These are phyloP conservation scores for Cyclostephanos invisitatus DNA, from an alignment of 108 stramenopile species.

Conservation along the genomic window DNA sequence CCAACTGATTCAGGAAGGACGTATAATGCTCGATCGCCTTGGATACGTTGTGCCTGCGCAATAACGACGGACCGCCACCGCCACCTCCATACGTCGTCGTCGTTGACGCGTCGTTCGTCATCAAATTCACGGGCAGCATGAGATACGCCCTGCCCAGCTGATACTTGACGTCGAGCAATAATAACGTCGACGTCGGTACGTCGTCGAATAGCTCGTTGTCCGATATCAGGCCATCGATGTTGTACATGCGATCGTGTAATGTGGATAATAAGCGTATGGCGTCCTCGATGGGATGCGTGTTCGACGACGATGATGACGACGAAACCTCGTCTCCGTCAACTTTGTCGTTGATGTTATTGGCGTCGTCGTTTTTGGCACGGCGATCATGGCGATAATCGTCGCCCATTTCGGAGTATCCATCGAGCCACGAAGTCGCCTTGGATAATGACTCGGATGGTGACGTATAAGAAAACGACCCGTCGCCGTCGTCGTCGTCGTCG, in stretches of 20 bases:
- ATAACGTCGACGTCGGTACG: conserved; percentile 62
- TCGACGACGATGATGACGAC: background rate
- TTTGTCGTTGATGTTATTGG: background rate
- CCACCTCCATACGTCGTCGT: no score
- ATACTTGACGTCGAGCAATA: conserved; percentile 65
- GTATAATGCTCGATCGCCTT: conserved; percentile 56
- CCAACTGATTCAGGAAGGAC: conserved; percentile 57
- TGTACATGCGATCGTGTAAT: conserved; percentile 12
- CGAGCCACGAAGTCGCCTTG: conserved; percentile 3
- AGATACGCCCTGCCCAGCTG: conserved; percentile 63
- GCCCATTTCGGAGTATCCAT: background rate
- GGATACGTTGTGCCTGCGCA: conserved; percentile 50
- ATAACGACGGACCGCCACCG: conserved; percentile 18
- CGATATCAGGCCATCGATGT: conserved; percentile 50
- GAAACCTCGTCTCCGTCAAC: background rate
- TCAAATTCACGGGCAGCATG: conserved; percentile 52
- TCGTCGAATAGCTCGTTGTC: conserved; percentile 73
- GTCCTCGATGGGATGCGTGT: conserved; percentile 8
- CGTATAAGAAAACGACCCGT: background rate
- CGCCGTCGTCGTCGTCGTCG: background rate
- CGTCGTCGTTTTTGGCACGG: no score
- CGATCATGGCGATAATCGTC: background rate
- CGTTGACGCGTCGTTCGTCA: conserved; percentile 3
- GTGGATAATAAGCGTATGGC: conserved; percentile 14
- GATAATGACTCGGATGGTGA: conserved; percentile 7